Percentiles rank a stretch among this genome's conserved stretches.
Conservation (phyloP, 2,329 filamentous ascomycete genomes). For the Thermochaetoides dissita region DNA sequence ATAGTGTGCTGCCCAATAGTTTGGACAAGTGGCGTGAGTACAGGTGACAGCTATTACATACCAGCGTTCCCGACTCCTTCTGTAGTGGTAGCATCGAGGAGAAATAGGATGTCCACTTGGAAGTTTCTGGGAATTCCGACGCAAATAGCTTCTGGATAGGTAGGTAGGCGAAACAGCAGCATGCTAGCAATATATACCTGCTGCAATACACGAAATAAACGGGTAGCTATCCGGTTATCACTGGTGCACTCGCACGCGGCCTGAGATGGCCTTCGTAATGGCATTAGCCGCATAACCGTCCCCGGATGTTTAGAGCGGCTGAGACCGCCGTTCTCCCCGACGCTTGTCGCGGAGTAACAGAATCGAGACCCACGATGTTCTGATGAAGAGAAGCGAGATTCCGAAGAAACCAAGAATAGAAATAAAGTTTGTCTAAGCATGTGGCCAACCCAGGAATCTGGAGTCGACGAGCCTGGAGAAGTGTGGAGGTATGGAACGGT, state of each 20-base stretch:
- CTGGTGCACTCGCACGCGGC: too few relatives aligned
- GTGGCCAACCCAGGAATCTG: conserved; percentile 13
- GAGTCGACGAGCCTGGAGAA: not conserved
- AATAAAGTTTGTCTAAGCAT: conserved; percentile 11
- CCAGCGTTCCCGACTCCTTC: conserved; percentile 1
- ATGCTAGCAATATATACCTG: too few relatives aligned
- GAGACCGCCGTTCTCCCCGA: not conserved
- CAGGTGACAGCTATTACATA: conserved; percentile 6
- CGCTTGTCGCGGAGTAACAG: not conserved
- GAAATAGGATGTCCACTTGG: too few relatives aligned
- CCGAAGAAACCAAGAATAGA: conserved; percentile 12
- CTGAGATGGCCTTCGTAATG: too few relatives aligned
- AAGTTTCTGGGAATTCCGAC: too few relatives aligned
- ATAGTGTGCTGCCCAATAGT: conserved; percentile 9
- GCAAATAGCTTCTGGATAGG: too few relatives aligned
- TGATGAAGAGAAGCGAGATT: conserved; percentile 1
- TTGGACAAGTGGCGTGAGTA: conserved; percentile 5
- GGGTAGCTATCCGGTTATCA: too few relatives aligned
- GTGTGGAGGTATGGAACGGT: too few relatives aligned
- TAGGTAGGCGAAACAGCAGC: too few relatives aligned
- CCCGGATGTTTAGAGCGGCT: not conserved
- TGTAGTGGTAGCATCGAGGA: conserved; percentile 5
- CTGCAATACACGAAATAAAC: too few relatives aligned
- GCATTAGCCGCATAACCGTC: too few relatives aligned
- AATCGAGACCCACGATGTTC: not conserved